Evolutionary conservation across 2,329 filamentous ascomycete species (phyloP).

Genomic region (Alternaria sp.): DNA sequence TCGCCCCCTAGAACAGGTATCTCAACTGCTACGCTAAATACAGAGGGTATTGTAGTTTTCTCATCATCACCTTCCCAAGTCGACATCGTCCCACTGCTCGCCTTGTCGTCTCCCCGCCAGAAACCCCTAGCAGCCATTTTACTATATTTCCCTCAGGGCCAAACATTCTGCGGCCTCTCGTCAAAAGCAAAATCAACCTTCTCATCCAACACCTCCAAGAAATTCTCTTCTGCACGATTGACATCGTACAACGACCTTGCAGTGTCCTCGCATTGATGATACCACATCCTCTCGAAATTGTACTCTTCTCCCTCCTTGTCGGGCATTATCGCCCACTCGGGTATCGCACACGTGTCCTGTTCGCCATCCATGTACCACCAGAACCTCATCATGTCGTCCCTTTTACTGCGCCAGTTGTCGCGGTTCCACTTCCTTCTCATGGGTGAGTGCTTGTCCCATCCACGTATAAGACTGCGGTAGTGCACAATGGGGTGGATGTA

Average conservation of each 20-base stretch:
- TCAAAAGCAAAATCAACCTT: slow-evolving; percentile 36
- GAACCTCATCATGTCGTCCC: slow-evolving; percentile 30
- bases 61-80: too few relatives aligned
- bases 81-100: too few relatives aligned
- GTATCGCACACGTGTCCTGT: slow-evolving; percentile 25
- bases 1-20: too few relatives aligned
- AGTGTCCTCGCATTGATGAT: slow-evolving; percentile 36
- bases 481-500: slow-evolving; percentile 58
- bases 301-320: slow-evolving; percentile 21
- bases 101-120: neutral
- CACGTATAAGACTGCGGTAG: slow-evolving; percentile 38
- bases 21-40: too few relatives aligned
- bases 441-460: slow-evolving; percentile 35
- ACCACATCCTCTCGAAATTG: slow-evolving; percentile 46
- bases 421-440: slow-evolving; percentile 34
- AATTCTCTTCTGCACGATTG: slow-evolving; percentile 30
- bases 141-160: slow-evolving; percentile 13
- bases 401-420: slow-evolving; percentile 18
- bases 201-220: slow-evolving; percentile 35
- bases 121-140: neutral
- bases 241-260: slow-evolving; percentile 21
- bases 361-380: slow-evolving; percentile 41
- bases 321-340: slow-evolving; percentile 44
- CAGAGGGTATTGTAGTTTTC: too few relatives aligned
- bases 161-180: slow-evolving; percentile 21